These are phyloP conservation scores for Yamadazyma diospyri DNA, from an alignment of 1,139 yeast species.

Conservation along the genomic window DNA sequence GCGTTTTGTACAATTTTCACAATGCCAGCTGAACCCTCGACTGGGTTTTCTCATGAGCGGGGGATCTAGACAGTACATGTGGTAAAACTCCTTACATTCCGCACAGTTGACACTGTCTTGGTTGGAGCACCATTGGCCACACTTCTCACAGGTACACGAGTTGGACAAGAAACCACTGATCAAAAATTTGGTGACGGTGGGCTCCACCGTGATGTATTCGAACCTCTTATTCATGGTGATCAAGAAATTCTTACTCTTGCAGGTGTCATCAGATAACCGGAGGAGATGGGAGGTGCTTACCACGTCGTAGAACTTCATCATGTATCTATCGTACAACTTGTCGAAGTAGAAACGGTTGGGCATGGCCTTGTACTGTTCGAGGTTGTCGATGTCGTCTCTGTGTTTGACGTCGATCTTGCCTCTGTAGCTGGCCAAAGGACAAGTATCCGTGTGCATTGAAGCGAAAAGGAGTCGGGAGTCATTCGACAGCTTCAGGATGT, in stretches of 20 bases:
- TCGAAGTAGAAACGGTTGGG: constrained; percentile 85
- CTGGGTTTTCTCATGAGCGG: constrained; percentile 79
- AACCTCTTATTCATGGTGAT: constrained; percentile 65
- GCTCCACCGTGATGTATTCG: constrained; percentile 73
- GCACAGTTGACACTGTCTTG: constrained; percentile 80
- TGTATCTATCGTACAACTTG: constrained; percentile 81
- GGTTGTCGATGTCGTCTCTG: constrained; percentile 58
- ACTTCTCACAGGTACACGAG: constrained; percentile 58
- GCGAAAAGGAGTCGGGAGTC: constrained; percentile 80
- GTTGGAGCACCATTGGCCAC: constrained; percentile 81
- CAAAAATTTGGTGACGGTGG: constrained; percentile 63
- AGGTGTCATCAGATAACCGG: constrained; percentile 13
- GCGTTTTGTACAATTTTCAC: constrained; percentile 68
- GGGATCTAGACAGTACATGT: constrained; percentile 83
- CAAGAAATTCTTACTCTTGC: constrained; percentile 52
- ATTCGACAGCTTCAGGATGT: constrained; percentile 61
- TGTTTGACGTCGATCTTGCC: constrained; percentile 74
- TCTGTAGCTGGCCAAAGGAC: constrained; percentile 73
- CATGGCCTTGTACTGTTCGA: constrained; percentile 49
- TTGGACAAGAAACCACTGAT: constrained; percentile 57
- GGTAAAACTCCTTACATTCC: constrained; percentile 68
- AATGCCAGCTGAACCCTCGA: constrained; percentile 91
- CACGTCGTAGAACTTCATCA: constrained; percentile 79
- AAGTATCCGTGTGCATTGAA: constrained; percentile 81
- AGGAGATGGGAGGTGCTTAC: constrained; percentile 16